Evolutionary conservation across 129 eudicot species (phyloP), one percentile per base, ranked within the genome.

Genomic region (Tagetes patula): DNA sequence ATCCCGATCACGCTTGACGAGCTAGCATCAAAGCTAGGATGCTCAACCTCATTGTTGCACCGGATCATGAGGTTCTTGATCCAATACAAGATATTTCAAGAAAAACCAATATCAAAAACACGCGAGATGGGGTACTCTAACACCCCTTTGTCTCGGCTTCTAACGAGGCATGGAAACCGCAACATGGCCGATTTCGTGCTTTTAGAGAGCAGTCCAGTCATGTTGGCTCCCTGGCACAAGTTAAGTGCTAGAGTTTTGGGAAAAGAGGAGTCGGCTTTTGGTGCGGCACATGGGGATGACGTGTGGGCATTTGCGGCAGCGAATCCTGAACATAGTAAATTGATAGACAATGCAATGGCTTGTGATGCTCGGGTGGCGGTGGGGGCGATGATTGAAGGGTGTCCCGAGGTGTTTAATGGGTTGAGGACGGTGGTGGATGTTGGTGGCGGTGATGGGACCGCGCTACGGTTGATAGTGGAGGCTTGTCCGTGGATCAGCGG

Each of bases 401-500:
- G 61, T 27, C 61, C 61, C 2, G 61, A 55, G 30, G 37, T 55
- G 37, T 55, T 55, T 55, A 3, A 31, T 34, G 36, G 34, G 61
- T 55, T 55, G 61, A 55, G 36, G 61, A 55, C 61, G 34, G 36
- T 55, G 61, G 61, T 55, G 61, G 61, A 55, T 55, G 61, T 55
- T 30, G 61, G 61, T 55, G 61, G 61, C 20, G 61, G 61, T 30
- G 61, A 55, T 30, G 61, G 61, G 12, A 55, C 37, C 0, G 61
- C 61, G 3, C 36, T 55, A 6, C 37, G 61, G 37, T 55, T 55
- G 61, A 55, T 55, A 1, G 37, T 55, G 9, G 61, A 7, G 61
- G 61, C 61, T 55, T 55, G 61, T 55, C 61, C 61, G 34, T 55
- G 61, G 61, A 30, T 55, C 10, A 55, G 11, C 0, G 61, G 61